Evolutionary conservation across 1,139 yeast genomes (phyloP), one percentile per base, ranked within the genome.

Genomic region (Suhomyces wounanorum): DNA sequence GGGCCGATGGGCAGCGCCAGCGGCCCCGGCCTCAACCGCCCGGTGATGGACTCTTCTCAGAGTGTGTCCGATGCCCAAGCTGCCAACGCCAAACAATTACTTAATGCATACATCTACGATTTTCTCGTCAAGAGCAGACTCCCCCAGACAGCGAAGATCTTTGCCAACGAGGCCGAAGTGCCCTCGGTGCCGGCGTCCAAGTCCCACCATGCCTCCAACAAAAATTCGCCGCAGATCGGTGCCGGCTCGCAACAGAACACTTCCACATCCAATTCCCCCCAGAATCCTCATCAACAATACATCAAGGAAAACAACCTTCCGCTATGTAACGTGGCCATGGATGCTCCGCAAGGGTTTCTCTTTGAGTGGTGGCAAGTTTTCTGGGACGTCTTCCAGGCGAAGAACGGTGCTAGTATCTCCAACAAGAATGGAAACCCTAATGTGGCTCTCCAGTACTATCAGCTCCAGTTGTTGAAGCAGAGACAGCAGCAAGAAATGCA

Each of bases 331-430:
- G 77, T 82, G 60, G 76, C 84, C 25, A 81, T 82, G 82, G 90
- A 90, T 63, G 85, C 96, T 4, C 95, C 96, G 0, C 92, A 87
- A 60, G 95, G 97, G 9, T 91, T 89, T 62, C 72, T 91, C 43
- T 85, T 81, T 60, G 97, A 91, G 65, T 92, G 98, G 97, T 92
- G 97, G 97, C 91, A 85, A 71, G 84, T 91, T 31, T 92, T 91
- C 65, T 92, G 97, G 97, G 97, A 92, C 66, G 85, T 90, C 43
- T 89, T 87, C 68, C 88, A 87, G 62, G 96, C 96, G 2, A 79
- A 89, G 60, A 84, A 69, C 53, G 64, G 60, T 44, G 45, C 50
- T 35, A 50, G 48, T 49, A 49, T 45, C 41, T 47, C 51, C n/a
- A 79, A 80, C 54, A 74, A 84, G 33, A 83, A 82, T 21, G 83